phyloP scores from a whole-genome alignment of 2,329 filamentous ascomycete species.

The Polytolypa hystricis region DNA sequence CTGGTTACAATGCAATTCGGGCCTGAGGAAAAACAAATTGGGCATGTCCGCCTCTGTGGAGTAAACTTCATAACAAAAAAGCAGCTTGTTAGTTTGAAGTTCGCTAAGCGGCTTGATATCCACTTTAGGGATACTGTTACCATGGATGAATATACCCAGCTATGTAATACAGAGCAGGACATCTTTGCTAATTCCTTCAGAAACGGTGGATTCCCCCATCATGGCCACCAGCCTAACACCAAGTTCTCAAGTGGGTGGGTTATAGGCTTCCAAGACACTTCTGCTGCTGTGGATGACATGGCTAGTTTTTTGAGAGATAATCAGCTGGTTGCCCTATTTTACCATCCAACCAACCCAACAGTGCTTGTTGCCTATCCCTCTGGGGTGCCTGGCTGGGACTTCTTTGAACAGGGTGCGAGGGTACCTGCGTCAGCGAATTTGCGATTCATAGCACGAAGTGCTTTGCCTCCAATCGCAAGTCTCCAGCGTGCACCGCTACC shows the following conservation, averaged over 20 bases:
- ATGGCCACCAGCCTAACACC: constrained; percentile 5
- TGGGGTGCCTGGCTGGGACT: constrained; percentile 16
- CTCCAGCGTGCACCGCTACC: background rate
- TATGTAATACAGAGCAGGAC: constrained; percentile 16
- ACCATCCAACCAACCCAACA: constrained; percentile 10
- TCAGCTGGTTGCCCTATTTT: constrained; percentile 21
- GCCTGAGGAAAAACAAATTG: constrained; percentile 18
- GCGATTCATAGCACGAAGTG: constrained; percentile 13
- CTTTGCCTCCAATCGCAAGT: constrained; percentile 10
- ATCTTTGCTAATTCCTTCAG: background rate
- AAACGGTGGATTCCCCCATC: background rate
- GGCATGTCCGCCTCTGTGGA: constrained; percentile 21
- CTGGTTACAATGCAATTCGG: constrained; percentile 22
- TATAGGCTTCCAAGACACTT: constrained; percentile 24
- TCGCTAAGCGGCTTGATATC: constrained; percentile 14
- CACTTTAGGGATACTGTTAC: constrained; percentile 26
- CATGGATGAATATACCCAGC: constrained; percentile 16
- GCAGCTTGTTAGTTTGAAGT: constrained; percentile 15
- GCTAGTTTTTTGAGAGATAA: constrained; percentile 18
- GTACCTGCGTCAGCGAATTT: constrained; percentile 4
- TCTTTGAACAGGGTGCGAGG: constrained; percentile 16
- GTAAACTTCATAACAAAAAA: constrained; percentile 7
- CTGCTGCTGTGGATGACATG: constrained; percentile 17
- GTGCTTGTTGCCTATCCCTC: constrained; percentile 22
- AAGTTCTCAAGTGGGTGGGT: constrained; percentile 23